phyloP scores from a whole-genome alignment of 2,329 filamentous ascomycete species.

The Ophiostoma angusticollis region DNA sequence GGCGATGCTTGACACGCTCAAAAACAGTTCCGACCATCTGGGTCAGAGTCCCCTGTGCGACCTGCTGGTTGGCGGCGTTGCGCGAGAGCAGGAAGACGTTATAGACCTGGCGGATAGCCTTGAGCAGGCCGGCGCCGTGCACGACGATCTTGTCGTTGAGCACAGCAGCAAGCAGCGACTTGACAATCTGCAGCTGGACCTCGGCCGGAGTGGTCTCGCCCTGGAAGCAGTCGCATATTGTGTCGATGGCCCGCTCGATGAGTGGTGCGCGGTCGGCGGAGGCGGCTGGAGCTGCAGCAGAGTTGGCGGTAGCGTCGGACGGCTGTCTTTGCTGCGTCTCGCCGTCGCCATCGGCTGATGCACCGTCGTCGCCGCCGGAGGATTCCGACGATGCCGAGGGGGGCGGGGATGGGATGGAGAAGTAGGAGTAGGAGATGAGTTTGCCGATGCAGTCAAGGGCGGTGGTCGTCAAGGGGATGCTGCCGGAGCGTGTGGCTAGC shows the following conservation, averaged over 20 bases:
- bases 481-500: slow-evolving; percentile 76
- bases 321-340: too few species aligned
- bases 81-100: slow-evolving; percentile 96
- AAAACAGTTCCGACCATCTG: slow-evolving; percentile 99
- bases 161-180: slow-evolving; percentile 87
- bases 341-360: slow-evolving; percentile 14
- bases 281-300: slow-evolving; percentile 16
- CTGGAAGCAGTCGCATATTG: slow-evolving; percentile 98
- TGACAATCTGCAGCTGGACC: slow-evolving; percentile 95
- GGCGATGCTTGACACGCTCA: slow-evolving; percentile 74
- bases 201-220: slow-evolving; percentile 86
- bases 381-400: slow-evolving; percentile 21
- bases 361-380: slow-evolving; percentile 21
- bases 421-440: slow-evolving; percentile 97
- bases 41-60: slow-evolving; percentile 90
- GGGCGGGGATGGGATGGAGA: slow-evolving; percentile 55
- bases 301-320: slow-evolving; percentile 12
- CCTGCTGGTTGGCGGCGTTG: slow-evolving; percentile 87
- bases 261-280: slow-evolving; percentile 48
- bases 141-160: slow-evolving; percentile 98
- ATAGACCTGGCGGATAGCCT: slow-evolving; percentile 95
- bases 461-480: slow-evolving; percentile 72
- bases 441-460: slow-evolving; percentile 97
- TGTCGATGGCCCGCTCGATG: slow-evolving; percentile 96
- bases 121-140: slow-evolving; percentile 86